Conservation (phyloP, 2,329 filamentous ascomycete species). For the Arthrinium phaeospermum region DNA sequence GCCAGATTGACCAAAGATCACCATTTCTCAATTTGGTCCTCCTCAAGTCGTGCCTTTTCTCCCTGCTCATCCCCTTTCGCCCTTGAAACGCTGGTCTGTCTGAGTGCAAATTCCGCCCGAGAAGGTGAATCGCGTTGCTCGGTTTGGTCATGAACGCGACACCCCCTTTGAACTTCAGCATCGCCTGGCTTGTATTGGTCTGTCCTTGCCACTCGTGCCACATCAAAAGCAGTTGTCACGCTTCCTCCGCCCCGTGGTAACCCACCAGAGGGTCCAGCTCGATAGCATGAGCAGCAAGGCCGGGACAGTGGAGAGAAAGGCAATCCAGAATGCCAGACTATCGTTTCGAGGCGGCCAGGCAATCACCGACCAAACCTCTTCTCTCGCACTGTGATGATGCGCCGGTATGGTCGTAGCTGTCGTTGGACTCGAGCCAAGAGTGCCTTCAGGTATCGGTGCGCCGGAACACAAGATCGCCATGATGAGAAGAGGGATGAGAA, state of each 20-base stretch:
- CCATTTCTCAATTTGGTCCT: neutral
- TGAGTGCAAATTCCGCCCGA: neutral
- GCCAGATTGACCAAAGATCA: neutral
- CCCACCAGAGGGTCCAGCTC: neutral
- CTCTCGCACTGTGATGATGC: neutral
- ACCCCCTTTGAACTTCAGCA: neutral
- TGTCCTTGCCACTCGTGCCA: neutral
- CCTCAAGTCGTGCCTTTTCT: neutral
- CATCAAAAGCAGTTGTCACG: neutral
- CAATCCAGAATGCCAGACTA: constrained; percentile 22
- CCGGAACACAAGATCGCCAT: neutral
- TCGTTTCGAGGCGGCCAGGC: constrained; percentile 19
- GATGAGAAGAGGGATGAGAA: neutral
- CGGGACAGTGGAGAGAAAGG: constrained; percentile 13
- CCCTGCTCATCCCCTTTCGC: neutral
- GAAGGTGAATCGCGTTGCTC: neutral
- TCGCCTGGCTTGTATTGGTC: neutral
- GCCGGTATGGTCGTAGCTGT: neutral
- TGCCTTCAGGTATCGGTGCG: neutral
- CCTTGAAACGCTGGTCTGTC: neutral
- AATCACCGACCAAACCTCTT: neutral
- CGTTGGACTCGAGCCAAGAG: neutral
- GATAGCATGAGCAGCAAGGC: constrained; percentile 12
- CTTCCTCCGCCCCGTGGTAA: neutral
- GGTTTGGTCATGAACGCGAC: neutral